Percentiles rank a stretch among this genome's conserved stretches.
Evolutionary conservation across 306 rosid genomes (phyloP).

Genomic region (Notholithocarpus densiflorus): DNA sequence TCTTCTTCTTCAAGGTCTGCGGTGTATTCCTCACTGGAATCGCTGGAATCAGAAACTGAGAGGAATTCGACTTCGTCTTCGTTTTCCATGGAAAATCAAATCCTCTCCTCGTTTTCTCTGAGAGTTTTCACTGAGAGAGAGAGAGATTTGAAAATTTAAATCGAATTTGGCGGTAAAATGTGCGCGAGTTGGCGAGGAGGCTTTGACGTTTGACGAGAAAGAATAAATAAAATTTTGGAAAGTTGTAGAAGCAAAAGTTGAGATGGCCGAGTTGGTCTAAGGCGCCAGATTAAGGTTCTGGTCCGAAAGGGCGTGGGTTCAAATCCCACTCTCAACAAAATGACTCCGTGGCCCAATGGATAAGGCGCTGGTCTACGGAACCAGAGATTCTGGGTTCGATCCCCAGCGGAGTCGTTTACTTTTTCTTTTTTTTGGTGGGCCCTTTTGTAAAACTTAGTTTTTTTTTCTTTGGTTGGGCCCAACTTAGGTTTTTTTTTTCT

Average conservation of each 20-base stretch:
- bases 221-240: too few relatives aligned
- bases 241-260: neutral
- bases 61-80: conserved; percentile 44
- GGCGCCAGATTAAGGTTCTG: conserved; percentile 32
- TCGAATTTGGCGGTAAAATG: conserved; percentile 6
- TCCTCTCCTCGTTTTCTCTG: conserved; percentile 16
- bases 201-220: too few relatives aligned
- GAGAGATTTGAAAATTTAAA: conserved; percentile 4
- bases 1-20: conserved; percentile 27
- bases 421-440: neutral
- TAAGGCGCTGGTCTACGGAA: conserved; percentile 79
- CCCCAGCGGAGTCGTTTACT: conserved; percentile 32
- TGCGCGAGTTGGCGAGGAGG: neutral
- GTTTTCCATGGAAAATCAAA: conserved; percentile 39
- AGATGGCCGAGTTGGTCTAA: conserved; percentile 9
- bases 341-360: conserved; percentile 70
- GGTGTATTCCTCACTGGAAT: conserved; percentile 46
- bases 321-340: conserved; percentile 26
- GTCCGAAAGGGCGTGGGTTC: conserved; percentile 33
- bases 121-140: neutral
- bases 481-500: too few relatives aligned
- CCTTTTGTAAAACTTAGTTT: too few relatives aligned
- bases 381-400: conserved; percentile 58
- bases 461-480: too few relatives aligned
- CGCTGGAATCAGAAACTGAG: conserved; percentile 40